Evolutionary conservation across 2,329 filamentous ascomycete species (phyloP), one percentile per base, ranked within the genome.

Genomic region (Byssochlamys sp.): DNA sequence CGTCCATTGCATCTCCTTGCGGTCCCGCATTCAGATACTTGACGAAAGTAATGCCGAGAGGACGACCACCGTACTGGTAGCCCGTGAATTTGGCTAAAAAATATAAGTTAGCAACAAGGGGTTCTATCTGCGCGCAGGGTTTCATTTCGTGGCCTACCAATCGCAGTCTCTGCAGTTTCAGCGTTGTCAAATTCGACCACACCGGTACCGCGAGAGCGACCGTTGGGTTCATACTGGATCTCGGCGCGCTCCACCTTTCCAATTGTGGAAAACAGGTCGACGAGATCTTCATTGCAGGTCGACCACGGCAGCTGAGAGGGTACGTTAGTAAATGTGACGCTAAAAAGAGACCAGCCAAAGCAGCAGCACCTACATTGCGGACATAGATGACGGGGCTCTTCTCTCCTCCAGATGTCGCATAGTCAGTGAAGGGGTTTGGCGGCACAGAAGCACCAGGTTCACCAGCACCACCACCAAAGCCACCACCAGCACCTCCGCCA

Each of bases 191-290:
- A 97, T 61, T 94, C 87, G 57, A 99, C 94, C n/a, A 99, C 94
- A 71, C 94, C 94, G 59, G 89, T 94, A 62, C 94, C 94, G 62
- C 91, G 88, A 59, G 94, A 99, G 66, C 94, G 89, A 52, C 94
- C 94, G 68, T 95, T 97, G 3, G 90, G 88, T 74, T 99, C 94
- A 70, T 99, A 97, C 75, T 99, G 94, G 58, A 99, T 97, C 77
- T 99, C 94, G n/a, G 94, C 94, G 67, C 94, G 91, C 68, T 96
- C 91, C 59, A 99, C 94, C 74, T 96, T 96, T 62, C 94, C 94
- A 69, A 99, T 99, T 10, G 94, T 99, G 19, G 89, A 91, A 79
- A 99, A 99, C 24, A 99, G 82, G 72, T 99, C 94, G 58, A 97
- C 85, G 27, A 99, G 80, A 73, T 99, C 94, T 62, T 99, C 94